Evolutionary conservation across 352 stramenopile genomes (phyloP), one percentile per base, ranked within the genome.

Genomic region (Globisporangium heterothallicum): DNA sequence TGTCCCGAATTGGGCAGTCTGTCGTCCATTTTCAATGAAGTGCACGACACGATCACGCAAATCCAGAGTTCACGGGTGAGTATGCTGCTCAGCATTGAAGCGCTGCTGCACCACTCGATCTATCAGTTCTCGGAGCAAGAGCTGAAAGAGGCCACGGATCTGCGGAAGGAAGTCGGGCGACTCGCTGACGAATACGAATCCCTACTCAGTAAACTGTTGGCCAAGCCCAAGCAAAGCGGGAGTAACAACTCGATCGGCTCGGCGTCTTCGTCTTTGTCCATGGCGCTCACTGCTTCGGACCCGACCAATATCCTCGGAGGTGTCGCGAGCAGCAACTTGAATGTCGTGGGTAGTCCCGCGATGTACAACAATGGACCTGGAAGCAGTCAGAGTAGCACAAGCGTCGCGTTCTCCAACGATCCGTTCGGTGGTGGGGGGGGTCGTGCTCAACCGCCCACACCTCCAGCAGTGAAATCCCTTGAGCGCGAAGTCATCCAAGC

Each of bases 131-230:
- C 69, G 0, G 81, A 92, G 27, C 71, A 88, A 32, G 84, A 94
- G 26, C 41, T 92, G 14, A 88, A 86, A 58, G 78, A 91, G 34
- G 74, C 76, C 0, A 66, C 68, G 4, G 84, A 94, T 12, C 22
- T 91, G 29, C 61, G 78, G 19, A 85, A 84, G 47, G 80, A 92
- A 22, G 79, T 93, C 3, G 43, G 61, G 0, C 69, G 72, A 6
- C 66, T 89, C 0, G 76, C 70, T 13, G 84, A 94, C 25, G 84
- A 94, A 32, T 94, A 94, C 58, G 84, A 94, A 36, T 64, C 75
- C 16, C 63, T 87, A 24, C 48, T 94, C 8, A 82, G 78, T n/a
- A 94, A 92, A 61, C 47, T 89, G 10, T 50, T 94, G 19, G 80
- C 74, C 38, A 93, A 93, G 38, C 63, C 78, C 5, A 75, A 71